phyloP scores from a whole-genome alignment of 2,329 filamentous ascomycete genomes.

The Cercospora beticola region DNA sequence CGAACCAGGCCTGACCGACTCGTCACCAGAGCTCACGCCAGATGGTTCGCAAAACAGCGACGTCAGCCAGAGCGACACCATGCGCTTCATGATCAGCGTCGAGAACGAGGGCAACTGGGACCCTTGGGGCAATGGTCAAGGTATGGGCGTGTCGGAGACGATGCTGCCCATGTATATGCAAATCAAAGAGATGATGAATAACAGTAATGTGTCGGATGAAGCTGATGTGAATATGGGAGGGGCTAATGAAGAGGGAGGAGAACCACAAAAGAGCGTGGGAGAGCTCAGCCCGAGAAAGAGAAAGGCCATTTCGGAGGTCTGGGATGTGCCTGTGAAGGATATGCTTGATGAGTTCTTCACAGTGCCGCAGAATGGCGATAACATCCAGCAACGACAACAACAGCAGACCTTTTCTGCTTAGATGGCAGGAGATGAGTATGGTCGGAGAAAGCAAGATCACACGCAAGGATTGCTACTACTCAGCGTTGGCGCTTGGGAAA shows the following conservation, averaged over 20 bases:
- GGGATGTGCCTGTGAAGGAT: constrained; percentile 20
- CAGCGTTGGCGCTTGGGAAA: neutral
- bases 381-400: neutral
- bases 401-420: neutral
- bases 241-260: constrained; percentile 1
- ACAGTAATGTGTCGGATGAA: constrained; percentile 17
- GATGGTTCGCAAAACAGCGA: constrained; percentile 42
- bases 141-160: constrained; percentile 19
- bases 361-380: neutral
- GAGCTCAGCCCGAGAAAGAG: constrained; percentile 21
- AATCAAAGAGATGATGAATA: constrained; percentile 26
- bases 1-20: constrained; percentile 7
- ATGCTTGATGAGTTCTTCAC: constrained; percentile 4
- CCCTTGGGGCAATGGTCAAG: constrained; percentile 19
- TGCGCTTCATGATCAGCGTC: constrained; percentile 24
- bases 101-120: constrained; percentile 22
- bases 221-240: constrained; percentile 16
- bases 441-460: neutral
- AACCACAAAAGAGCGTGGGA: neutral
- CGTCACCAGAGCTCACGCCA: constrained; percentile 32
- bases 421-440: neutral
- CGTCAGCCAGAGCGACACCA: constrained; percentile 38
- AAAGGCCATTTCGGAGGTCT: constrained; percentile 21
- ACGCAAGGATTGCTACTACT: neutral
- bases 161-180: constrained; percentile 26